phyloP scores from a whole-genome alignment of 768 basidiomycete species.

The Podaxis sp. region DNA sequence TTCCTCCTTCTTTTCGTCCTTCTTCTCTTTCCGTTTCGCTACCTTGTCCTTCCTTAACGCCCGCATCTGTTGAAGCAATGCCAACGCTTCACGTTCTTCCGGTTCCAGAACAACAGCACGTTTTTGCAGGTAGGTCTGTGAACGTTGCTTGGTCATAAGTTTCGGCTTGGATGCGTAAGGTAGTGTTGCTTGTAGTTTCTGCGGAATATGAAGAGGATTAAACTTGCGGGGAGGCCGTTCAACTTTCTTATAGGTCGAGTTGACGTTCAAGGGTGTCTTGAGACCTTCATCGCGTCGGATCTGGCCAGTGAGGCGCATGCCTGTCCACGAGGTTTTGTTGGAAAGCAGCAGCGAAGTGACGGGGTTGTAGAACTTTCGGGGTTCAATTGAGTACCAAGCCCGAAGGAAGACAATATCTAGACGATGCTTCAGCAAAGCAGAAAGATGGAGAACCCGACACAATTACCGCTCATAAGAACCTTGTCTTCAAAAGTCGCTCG shows the following conservation, averaged over 20 bases:
- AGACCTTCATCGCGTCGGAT: slow-evolving; percentile 84
- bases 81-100: slow-evolving; percentile 91
- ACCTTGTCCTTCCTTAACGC: slow-evolving; percentile 91
- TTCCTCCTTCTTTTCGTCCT: slow-evolving; percentile 71
- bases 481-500: slow-evolving; percentile 99
- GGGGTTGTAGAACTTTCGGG: slow-evolving; percentile 94
- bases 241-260: slow-evolving; percentile 87
- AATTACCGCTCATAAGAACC: slow-evolving; percentile 90
- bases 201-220: slow-evolving; percentile 86
- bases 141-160: slow-evolving; percentile 69
- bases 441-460: neutral
- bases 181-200: slow-evolving; percentile 85
- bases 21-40: slow-evolving; percentile 76
- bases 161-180: slow-evolving; percentile 95
- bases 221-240: slow-evolving; percentile 82
- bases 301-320: slow-evolving; percentile 95
- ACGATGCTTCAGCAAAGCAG: slow-evolving; percentile 3
- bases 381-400: slow-evolving; percentile 96
- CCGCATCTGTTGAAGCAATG: slow-evolving; percentile 90
- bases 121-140: slow-evolving; percentile 88
- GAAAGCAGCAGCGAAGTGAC: slow-evolving; percentile 88
- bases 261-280: slow-evolving; percentile 76
- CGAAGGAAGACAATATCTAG: slow-evolving; percentile 92
- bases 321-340: slow-evolving; percentile 81
- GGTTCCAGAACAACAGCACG: slow-evolving; percentile 95